phyloP scores from a whole-genome alignment of 139 green algal species.

The Chlorella sp. region DNA sequence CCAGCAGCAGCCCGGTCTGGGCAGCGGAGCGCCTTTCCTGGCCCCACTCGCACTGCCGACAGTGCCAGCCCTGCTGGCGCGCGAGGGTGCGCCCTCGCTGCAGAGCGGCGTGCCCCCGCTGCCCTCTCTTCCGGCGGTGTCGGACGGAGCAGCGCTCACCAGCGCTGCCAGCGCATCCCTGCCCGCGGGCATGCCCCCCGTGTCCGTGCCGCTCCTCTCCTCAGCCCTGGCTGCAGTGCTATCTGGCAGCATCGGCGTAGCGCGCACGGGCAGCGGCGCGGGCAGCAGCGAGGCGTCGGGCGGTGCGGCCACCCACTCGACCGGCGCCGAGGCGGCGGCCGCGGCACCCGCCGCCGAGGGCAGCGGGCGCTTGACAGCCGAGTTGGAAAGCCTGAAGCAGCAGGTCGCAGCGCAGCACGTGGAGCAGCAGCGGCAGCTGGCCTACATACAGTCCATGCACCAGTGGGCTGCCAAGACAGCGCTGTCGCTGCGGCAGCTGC shows the following conservation, averaged over 20 bases:
- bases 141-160: too few species aligned
- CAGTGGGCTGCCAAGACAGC: slow-evolving; percentile 28
- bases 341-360: neutral
- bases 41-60: too few species aligned
- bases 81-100: too few species aligned
- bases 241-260: neutral
- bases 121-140: too few species aligned
- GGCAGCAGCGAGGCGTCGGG: too few species aligned
- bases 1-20: too few species aligned
- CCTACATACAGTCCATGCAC: slow-evolving; percentile 34
- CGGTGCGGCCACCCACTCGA: too few species aligned
- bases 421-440: slow-evolving; percentile 25
- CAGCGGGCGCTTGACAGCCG: neutral
- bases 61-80: too few species aligned
- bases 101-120: too few species aligned
- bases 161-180: neutral
- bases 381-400: slow-evolving; percentile 17
- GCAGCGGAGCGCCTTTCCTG: too few species aligned
- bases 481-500: slow-evolving; percentile 11
- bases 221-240: slow-evolving; percentile 16
- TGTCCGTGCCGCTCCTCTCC: slow-evolving; percentile 13
- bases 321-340: too few species aligned
- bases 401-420: slow-evolving; percentile 10
- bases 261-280: neutral
- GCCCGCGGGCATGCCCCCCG: neutral